Conservation (phyloP, 2,329 filamentous ascomycete species). For the Sphaerostilbella broomeana region DNA sequence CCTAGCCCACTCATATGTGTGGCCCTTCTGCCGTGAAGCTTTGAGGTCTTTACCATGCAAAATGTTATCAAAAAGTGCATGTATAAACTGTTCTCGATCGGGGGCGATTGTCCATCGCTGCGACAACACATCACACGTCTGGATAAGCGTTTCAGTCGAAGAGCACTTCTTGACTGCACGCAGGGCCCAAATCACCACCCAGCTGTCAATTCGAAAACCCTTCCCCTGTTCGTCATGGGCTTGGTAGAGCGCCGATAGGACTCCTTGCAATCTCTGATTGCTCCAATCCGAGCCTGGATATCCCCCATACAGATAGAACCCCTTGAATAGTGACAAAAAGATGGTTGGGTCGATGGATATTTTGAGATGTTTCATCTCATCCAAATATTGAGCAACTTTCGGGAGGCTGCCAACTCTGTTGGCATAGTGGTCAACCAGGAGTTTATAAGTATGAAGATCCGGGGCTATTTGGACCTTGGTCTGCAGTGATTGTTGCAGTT, state of each 20-base stretch:
- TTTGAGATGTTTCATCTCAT: slow-evolving; percentile 68
- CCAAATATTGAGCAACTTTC: slow-evolving; percentile 62
- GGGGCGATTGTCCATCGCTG: slow-evolving; percentile 40
- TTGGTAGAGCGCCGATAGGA: slow-evolving; percentile 59
- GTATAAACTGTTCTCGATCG: slow-evolving; percentile 39
- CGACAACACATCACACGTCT: slow-evolving; percentile 47
- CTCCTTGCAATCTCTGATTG: slow-evolving; percentile 55
- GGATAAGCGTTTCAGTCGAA: slow-evolving; percentile 43
- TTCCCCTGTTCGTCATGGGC: slow-evolving; percentile 42
- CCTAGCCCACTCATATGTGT: slow-evolving; percentile 20
- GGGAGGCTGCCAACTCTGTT: slow-evolving; percentile 62
- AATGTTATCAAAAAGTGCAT: slow-evolving; percentile 38
- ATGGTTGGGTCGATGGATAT: slow-evolving; percentile 68
- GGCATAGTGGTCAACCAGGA: slow-evolving; percentile 71
- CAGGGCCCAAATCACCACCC: slow-evolving; percentile 56
- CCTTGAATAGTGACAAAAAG: slow-evolving; percentile 76
- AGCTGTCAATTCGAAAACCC: slow-evolving; percentile 48
- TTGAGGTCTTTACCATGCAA: slow-evolving; percentile 30
- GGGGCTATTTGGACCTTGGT: slow-evolving; percentile 60
- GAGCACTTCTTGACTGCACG: slow-evolving; percentile 58
- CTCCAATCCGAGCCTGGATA: slow-evolving; percentile 63
- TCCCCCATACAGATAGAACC: slow-evolving; percentile 69
- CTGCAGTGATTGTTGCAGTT: slow-evolving; percentile 51
- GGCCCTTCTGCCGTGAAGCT: slow-evolving; percentile 21
- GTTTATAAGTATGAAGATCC: slow-evolving; percentile 70